Evolutionary conservation across 306 rosid species (phyloP).

Genomic region (Ormosia semicastrata): DNA sequence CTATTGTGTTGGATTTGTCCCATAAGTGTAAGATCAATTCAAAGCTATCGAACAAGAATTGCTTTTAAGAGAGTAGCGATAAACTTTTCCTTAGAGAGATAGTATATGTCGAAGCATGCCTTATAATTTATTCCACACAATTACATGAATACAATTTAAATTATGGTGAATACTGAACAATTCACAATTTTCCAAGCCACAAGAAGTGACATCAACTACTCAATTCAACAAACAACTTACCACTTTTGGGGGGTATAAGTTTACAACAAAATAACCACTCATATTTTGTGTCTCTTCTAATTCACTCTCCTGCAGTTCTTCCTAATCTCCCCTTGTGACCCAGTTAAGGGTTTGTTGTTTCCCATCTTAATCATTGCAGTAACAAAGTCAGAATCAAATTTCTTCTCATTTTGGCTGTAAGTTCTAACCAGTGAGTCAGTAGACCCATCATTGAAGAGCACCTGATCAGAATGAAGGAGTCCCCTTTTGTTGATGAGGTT

Average conservation of each 20-base stretch:
- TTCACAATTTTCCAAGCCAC: constrained; percentile 8
- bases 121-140: neutral
- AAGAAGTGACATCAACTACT: neutral
- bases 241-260: neutral
- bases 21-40: too few relatives aligned
- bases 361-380: constrained; percentile 83
- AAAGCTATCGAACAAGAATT: too few relatives aligned
- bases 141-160: neutral
- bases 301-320: constrained; percentile 57
- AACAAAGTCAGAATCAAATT: constrained; percentile 55
- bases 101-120: too few relatives aligned
- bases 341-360: constrained; percentile 62
- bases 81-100: too few relatives aligned
- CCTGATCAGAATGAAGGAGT: constrained; percentile 76
- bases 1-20: too few relatives aligned
- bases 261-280: neutral
- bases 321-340: constrained; percentile 74
- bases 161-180: neutral
- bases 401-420: constrained; percentile 31
- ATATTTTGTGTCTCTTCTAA: neutral
- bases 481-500: constrained; percentile 63
- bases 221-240: too few relatives aligned
- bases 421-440: constrained; percentile 59
- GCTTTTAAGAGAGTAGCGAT: too few relatives aligned
- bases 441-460: constrained; percentile 63